Evolutionary conservation across 2,329 filamentous ascomycete genomes (phyloP), one percentile per base, ranked within the genome.

Genomic region (Arthrobotrys pseudoclavata): DNA sequence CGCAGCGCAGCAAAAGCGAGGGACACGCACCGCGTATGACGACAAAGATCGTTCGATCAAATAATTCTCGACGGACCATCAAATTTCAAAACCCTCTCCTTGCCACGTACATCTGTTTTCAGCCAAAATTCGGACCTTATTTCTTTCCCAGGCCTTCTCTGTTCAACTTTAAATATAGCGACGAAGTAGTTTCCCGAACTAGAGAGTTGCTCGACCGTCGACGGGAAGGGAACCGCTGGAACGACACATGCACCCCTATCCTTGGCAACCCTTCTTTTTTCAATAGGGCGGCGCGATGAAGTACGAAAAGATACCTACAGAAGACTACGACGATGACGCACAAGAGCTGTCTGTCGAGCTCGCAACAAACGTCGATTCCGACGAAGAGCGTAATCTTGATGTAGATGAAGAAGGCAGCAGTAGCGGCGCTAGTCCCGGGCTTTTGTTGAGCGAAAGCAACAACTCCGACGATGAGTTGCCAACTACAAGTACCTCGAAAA

Each of bases 311-410:
- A 47, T 71, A 47, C 74, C 74, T 34, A 67, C 52, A 24, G 74
- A 77, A 57, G 74, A 77, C 52, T 77, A 71, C 47, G 74, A 77
- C 42, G 67, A 68, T 45, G 74, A 77, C 20, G 74, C 74, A 4
- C 74, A 77, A 22, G 74, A 77, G 67, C 62, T 77, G 13, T 77
- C 74, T 22, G 74, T 77, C 45, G 74, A 77, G 45, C 74, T 77
- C n/a, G 61, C 74, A 0, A 71, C 74, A 20, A 71, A 71, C n/a
- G 67, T 77, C 22, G 74, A 77, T 55, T 71, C 74, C 12, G 74
- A 77, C 9, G 67, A 71, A 45, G 74, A 77, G 29, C 62, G 61
- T 2, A 52, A 74, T 68, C 26, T 67, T 15, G 71, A 76, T 47
- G 40, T 69, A 20, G 66, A 70, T 10, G 50, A 64, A 20, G 72